These are phyloP conservation scores for Cornus controversa DNA, from an alignment of 148 eudicot species.

Conservation along the genomic window DNA sequence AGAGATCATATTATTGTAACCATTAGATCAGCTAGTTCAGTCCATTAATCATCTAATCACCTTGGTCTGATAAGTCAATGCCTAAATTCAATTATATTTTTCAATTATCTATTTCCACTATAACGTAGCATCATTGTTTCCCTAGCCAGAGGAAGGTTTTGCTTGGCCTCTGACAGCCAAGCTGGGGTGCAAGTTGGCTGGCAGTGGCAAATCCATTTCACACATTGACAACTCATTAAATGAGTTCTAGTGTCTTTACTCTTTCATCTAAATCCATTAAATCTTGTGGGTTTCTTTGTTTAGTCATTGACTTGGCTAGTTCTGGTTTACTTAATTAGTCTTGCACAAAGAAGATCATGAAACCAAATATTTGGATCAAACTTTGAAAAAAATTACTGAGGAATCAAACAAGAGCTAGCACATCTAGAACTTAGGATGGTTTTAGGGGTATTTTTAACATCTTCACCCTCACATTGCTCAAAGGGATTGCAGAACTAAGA, in stretches of 20 bases:
- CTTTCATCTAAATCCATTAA: background rate
- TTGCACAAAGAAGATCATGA: background rate
- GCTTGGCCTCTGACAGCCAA: too few relatives aligned
- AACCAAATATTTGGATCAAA: background rate
- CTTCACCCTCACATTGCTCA: background rate
- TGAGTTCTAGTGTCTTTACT: background rate
- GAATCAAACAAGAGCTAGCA: background rate
- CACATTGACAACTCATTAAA: background rate
- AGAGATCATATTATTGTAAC: too few relatives aligned
- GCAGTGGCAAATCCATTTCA: background rate
- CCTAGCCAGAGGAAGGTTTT: too few relatives aligned
- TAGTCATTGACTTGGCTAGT: background rate
- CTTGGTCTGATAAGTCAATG: too few relatives aligned
- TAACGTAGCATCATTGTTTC: too few relatives aligned
- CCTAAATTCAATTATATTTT: too few relatives aligned
- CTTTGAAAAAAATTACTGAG: background rate
- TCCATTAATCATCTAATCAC: too few relatives aligned
- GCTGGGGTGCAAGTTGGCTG: too few relatives aligned
- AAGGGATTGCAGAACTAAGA: constrained; percentile 1
- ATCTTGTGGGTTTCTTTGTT: background rate
- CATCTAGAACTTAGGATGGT: background rate
- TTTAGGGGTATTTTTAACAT: background rate
- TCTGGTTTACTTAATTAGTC: background rate
- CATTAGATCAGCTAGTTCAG: too few relatives aligned
- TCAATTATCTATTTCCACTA: too few relatives aligned